These are phyloP conservation scores for Tricholoma terreum DNA, from an alignment of 768 basidiomycete genomes.

Conservation along the genomic window DNA sequence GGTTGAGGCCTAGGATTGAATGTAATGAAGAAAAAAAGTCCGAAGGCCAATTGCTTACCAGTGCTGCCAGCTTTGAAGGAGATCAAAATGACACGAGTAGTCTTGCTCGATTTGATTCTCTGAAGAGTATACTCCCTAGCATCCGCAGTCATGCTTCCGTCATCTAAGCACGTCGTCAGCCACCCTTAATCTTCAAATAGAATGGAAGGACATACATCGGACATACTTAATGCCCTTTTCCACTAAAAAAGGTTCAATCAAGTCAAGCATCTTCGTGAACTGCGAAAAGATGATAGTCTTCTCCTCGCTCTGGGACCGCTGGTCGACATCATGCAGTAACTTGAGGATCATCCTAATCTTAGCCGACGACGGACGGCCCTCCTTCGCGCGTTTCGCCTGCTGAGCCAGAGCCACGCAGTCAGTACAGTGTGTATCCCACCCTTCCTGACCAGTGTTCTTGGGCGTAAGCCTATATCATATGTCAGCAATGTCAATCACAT, in stretches of 20 bases:
- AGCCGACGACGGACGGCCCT: slow-evolving; percentile 69
- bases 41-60: slow-evolving; percentile 44
- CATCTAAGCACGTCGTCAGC: slow-evolving; percentile 55
- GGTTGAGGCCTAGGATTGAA: slow-evolving; percentile 65
- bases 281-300: slow-evolving; percentile 98
- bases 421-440: slow-evolving; percentile 49
- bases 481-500: background rate
- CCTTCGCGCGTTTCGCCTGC: slow-evolving; percentile 44
- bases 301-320: slow-evolving; percentile 55
- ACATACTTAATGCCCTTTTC: slow-evolving; percentile 68
- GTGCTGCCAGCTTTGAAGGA: slow-evolving; percentile 96
- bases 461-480: slow-evolving; percentile 34
- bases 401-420: slow-evolving; percentile 56
- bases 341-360: slow-evolving; percentile 85
- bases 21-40: slow-evolving; percentile 5
- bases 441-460: slow-evolving; percentile 34
- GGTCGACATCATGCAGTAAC: slow-evolving; percentile 63
- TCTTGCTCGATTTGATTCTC: slow-evolving; percentile 60
- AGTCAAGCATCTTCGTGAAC: slow-evolving; percentile 82
- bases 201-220: slow-evolving; percentile 57
- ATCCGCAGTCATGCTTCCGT: slow-evolving; percentile 78
- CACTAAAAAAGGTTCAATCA: slow-evolving; percentile 82
- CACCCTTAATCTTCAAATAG: background rate
- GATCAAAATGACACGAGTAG: slow-evolving; percentile 78
- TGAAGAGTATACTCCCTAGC: slow-evolving; percentile 74